Evolutionary conservation across 2,329 filamentous ascomycete species (phyloP), one percentile per base, ranked within the genome.

Genomic region (Cladophialophora immunda): DNA sequence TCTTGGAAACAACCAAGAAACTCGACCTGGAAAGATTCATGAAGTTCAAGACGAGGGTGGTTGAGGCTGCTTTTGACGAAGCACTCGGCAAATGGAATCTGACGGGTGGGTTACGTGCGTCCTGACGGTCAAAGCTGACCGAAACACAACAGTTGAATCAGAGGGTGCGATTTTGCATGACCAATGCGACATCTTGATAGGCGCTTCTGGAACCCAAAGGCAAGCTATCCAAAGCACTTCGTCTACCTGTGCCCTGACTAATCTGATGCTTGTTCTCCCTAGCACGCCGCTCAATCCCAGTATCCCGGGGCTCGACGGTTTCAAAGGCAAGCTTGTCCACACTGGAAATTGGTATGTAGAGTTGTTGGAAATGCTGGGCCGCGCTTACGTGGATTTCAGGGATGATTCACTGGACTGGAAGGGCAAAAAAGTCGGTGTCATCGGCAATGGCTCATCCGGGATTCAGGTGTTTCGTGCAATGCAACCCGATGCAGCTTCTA

Each of bases 371-470:
- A n/a, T 41, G 4, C 38, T 13, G 8, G 2, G 15, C 17, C 38
- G n/a, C 15, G 8, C 15, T n/a, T 41, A n/a, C 38, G n/a, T n/a
- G 17, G n/a, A 2, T 2, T 41, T 41, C 8, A 41, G 38, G 38
- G 38, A 41, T n/a, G 38, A 41, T 41, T 41, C 38, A 19, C n/a
- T 41, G 38, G 38, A 41, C n/a, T 41, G 38, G 38, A 41, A 41
- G n/a, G 38, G 38, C 15, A 41, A 41, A 17, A 41, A 41, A 41
- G 38, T 41, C n/a, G 38, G 38, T 19, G 38, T 41, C 17, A 41
- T 41, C 17, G 38, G 38, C 38, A 41, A 41, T 41, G 38, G 38
- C 11, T 41, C 38, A 19, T 41, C 38, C 4, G 38, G 38, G 4
- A 41, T 41, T 41, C 38, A 41, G 38, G 38, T 41, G 11, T 41